phyloP scores from a whole-genome alignment of 2,329 filamentous ascomycete genomes.

The Aspergillus sp. region DNA sequence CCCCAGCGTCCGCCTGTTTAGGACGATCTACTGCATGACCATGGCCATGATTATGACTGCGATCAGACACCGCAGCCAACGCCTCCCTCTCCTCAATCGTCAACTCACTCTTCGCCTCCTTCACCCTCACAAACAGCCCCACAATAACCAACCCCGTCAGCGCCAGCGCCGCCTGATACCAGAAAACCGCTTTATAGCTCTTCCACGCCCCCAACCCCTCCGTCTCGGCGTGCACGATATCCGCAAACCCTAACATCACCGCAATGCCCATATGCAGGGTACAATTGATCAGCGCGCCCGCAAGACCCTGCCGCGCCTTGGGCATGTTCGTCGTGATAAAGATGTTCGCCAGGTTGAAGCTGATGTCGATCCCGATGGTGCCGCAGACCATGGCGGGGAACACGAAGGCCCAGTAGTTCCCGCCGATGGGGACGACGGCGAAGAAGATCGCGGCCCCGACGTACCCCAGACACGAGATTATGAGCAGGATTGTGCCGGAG shows the following conservation, averaged over 20 bases:
- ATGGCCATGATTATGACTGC: too few species aligned
- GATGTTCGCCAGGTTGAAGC: constrained; percentile 72
- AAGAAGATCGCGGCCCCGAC: constrained; percentile 62
- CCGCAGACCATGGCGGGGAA: constrained; percentile 63
- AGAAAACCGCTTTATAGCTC: constrained; percentile 65
- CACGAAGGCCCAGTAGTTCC: constrained; percentile 70
- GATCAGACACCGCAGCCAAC: not conserved
- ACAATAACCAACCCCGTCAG: constrained; percentile 54
- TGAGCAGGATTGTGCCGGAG: constrained; percentile 61
- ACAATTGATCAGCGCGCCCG: constrained; percentile 69
- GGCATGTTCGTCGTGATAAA: constrained; percentile 75
- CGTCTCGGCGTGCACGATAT: constrained; percentile 58
- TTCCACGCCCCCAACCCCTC: constrained; percentile 43
- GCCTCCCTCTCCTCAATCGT: constrained; percentile 56
- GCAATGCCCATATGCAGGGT: constrained; percentile 71
- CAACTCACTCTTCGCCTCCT: constrained; percentile 56
- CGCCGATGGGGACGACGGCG: constrained; percentile 59
- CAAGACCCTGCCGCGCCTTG: constrained; percentile 65
- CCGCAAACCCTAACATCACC: constrained; percentile 68
- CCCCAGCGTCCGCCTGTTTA: too few species aligned
- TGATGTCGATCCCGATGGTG: constrained; percentile 73
- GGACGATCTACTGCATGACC: too few species aligned
- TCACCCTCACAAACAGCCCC: constrained; percentile 53
- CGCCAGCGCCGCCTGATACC: constrained; percentile 62
- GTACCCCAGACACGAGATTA: constrained; percentile 62